A percentile compares a stretch with the other conserved stretches of the same genome.
These are phyloP conservation scores for Stagonosporopsis chrysanthemi DNA, from an alignment of 2,329 filamentous ascomycete species.

Conservation along the genomic window DNA sequence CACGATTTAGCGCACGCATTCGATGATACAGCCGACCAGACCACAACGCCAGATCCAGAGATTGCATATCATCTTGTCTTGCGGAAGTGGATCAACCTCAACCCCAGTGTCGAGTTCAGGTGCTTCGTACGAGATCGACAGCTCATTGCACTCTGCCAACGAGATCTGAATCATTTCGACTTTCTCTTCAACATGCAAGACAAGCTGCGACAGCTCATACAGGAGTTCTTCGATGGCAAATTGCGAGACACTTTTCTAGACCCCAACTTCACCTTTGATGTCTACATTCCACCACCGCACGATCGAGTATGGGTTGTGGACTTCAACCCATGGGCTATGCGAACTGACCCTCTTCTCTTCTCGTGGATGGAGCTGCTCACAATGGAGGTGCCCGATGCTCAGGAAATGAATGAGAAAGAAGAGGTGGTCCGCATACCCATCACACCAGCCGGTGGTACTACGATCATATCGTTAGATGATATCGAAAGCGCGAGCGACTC, in stretches of 20 bases:
- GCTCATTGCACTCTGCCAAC: slow-evolving; percentile 83
- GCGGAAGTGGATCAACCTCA: slow-evolving; percentile 85
- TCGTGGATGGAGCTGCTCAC: slow-evolving; percentile 87
- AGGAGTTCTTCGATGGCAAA: slow-evolving; percentile 77
- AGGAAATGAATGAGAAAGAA: slow-evolving; percentile 14
- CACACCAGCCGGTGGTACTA: slow-evolving; percentile 8
- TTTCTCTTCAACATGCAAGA: slow-evolving; percentile 76
- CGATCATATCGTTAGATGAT: slow-evolving; percentile 4
- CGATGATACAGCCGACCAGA: slow-evolving; percentile 66
- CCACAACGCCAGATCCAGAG: slow-evolving; percentile 33
- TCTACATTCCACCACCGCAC: slow-evolving; percentile 82
- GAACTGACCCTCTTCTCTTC: slow-evolving; percentile 89
- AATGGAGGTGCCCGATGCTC: slow-evolving; percentile 63
- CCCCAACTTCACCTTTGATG: slow-evolving; percentile 84
- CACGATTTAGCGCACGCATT: slow-evolving; percentile 95
- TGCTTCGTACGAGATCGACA: slow-evolving; percentile 88
- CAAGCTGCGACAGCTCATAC: slow-evolving; percentile 72
- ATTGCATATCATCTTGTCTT: slow-evolving; percentile 84
- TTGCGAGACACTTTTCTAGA: slow-evolving; percentile 83
- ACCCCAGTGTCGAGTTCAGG: slow-evolving; percentile 91
- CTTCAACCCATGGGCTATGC: slow-evolving; percentile 91
- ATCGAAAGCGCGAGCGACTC: slow-evolving; percentile 14
- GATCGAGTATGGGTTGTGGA: slow-evolving; percentile 86
- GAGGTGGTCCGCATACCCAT: slow-evolving; percentile 41
- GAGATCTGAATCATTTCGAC: slow-evolving; percentile 88